These are phyloP conservation scores for Trichophyton schoenleinii DNA, from an alignment of 2,329 filamentous ascomycete species.

Conservation along the genomic window DNA sequence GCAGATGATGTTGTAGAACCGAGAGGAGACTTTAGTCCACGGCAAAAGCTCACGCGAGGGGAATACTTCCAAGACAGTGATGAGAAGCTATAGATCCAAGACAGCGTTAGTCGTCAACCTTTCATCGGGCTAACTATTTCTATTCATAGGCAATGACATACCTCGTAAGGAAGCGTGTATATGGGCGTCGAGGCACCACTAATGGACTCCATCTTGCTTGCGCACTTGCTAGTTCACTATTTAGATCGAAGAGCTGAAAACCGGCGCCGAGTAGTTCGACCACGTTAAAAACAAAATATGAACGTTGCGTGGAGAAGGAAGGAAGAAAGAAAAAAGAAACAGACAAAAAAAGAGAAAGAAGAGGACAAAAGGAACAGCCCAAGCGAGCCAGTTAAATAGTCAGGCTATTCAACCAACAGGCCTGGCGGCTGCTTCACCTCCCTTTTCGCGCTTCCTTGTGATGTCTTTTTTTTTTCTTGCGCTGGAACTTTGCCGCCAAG, in stretches of 20 bases:
- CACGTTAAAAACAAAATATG: neutral
- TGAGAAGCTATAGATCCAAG: neutral
- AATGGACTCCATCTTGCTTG: neutral
- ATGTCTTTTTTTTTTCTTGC: neutral
- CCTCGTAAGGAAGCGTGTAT: neutral
- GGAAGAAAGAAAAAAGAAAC: neutral
- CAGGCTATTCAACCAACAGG: neutral
- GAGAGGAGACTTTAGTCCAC: neutral
- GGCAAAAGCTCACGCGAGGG: neutral
- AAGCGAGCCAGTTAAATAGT: too few relatives aligned
- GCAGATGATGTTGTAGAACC: constrained; percentile 2
- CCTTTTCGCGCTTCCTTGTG: neutral
- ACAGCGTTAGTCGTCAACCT: neutral
- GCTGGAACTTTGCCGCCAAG: neutral
- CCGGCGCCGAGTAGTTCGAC: neutral
- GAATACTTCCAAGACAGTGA: neutral
- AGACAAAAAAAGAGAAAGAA: neutral
- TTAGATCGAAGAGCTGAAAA: neutral
- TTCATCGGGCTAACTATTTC: neutral
- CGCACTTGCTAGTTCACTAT: neutral
- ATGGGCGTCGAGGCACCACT: neutral
- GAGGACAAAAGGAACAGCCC: neutral
- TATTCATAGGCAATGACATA: neutral
- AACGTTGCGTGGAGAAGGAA: neutral
- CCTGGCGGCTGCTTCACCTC: neutral